phyloP scores from a whole-genome alignment of 2,329 filamentous ascomycete genomes.

The Ceratocystis eucalypticola region DNA sequence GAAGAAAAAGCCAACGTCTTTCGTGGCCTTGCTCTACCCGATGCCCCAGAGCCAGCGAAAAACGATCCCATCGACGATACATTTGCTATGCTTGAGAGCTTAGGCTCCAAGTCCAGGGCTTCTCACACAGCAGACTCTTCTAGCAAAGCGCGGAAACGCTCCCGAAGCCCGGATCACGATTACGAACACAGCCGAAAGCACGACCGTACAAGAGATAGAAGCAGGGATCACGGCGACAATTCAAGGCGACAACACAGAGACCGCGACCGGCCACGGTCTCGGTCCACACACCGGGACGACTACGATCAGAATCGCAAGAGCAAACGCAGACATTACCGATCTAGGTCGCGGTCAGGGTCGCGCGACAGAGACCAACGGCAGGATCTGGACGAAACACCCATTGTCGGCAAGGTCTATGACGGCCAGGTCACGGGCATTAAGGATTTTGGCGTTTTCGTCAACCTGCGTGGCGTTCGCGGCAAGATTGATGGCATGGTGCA shows the following conservation, averaged over 20 bases:
- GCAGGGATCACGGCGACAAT: conserved; percentile 30
- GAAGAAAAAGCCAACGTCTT: conserved; percentile 79
- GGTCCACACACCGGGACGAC: not conserved
- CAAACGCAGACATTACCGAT: conserved; percentile 25
- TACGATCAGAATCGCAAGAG: conserved; percentile 21
- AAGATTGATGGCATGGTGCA: conserved; percentile 91
- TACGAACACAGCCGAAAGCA: not conserved
- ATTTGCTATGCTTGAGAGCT: conserved; percentile 73
- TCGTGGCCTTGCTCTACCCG: conserved; percentile 74
- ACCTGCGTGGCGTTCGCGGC: conserved; percentile 71
- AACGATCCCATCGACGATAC: conserved; percentile 75
- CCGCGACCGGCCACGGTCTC: conserved; percentile 31
- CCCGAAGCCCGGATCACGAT: conserved; percentile 34
- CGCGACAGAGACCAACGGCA: conserved; percentile 17
- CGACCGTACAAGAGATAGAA: conserved; percentile 26
- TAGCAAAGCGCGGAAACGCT: conserved; percentile 34
- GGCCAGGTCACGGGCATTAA: conserved; percentile 86
- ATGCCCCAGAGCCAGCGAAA: conserved; percentile 36
- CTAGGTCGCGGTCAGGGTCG: conserved; percentile 29
- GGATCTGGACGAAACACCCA: conserved; percentile 64
- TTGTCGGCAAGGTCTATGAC: conserved; percentile 77
- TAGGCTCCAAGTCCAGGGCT: conserved; percentile 37
- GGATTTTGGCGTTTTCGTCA: conserved; percentile 92
- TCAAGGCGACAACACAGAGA: conserved; percentile 38
- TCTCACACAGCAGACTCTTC: conserved; percentile 29